Percentiles rank a stretch among this genome's conserved stretches.
Evolutionary conservation across 176 grass and related monocot genomes (phyloP).

Genomic region (Hordeum vulgare): MorexV3_pseudomolecules_assembly NC_058518.1:457433173-457433672

Average conservation of each 20-base stretch:
- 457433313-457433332: too few species aligned
- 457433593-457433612: conserved; percentile 33
- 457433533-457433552: not conserved
- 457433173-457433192: not conserved
- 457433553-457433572: not conserved
- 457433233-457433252: not conserved
- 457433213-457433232: not conserved
- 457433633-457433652: conserved; percentile 63
- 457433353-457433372: not conserved
- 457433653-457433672: conserved; percentile 57
- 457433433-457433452: not conserved
- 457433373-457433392: not conserved
- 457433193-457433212: not conserved
- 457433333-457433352: not conserved
- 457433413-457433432: not conserved
- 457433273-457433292: too few species aligned
- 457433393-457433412: not conserved
- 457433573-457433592: conserved; percentile 7
- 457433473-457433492: not conserved
- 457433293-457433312: not conserved
- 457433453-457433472: not conserved
- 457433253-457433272: not conserved
- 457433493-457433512: not conserved
- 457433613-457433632: conserved; percentile 56
- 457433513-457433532: not conserved